Percentiles rank a stretch among this genome's conserved stretches.
Conservation (phyloP, 257 asterid genomes). For the Coffea eugenioides region DNA sequence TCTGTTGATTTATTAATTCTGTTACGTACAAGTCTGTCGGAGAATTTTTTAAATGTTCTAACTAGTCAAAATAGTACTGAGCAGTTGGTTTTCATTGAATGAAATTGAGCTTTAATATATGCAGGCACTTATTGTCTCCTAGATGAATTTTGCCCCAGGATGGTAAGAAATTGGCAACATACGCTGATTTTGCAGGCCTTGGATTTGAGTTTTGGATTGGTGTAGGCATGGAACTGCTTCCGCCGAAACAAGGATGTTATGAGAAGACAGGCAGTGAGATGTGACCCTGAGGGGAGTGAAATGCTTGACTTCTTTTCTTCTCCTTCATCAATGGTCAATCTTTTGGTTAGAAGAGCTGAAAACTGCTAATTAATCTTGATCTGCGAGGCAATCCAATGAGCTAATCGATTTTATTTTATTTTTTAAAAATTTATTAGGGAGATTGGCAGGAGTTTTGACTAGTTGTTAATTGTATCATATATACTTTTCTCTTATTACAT, state of each 20-base stretch:
- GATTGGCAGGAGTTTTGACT: neutral
- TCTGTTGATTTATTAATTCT: too few relatives aligned
- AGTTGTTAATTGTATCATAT: neutral
- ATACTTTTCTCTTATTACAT: neutral
- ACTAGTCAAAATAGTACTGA: neutral
- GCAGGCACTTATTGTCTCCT: neutral
- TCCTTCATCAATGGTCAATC: neutral
- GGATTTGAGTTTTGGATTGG: neutral
- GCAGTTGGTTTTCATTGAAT: neutral
- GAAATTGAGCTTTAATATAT: neutral
- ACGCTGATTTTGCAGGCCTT: neutral
- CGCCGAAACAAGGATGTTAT: neutral
- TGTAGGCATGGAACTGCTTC: neutral
- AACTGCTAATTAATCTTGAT: neutral
- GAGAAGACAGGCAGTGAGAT: neutral
- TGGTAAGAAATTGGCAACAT: neutral
- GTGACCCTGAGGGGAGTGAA: too few relatives aligned
- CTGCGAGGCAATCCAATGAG: neutral
- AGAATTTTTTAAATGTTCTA: neutral
- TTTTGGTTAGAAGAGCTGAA: neutral
- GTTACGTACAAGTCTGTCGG: neutral
- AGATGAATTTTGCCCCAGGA: neutral
- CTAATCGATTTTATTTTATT: neutral
- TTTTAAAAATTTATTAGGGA: neutral
- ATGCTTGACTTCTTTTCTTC: neutral